Base-by-base conservation (phyloP, 169 alveolate genomes). In the Plasmodium berghei region DNA sequence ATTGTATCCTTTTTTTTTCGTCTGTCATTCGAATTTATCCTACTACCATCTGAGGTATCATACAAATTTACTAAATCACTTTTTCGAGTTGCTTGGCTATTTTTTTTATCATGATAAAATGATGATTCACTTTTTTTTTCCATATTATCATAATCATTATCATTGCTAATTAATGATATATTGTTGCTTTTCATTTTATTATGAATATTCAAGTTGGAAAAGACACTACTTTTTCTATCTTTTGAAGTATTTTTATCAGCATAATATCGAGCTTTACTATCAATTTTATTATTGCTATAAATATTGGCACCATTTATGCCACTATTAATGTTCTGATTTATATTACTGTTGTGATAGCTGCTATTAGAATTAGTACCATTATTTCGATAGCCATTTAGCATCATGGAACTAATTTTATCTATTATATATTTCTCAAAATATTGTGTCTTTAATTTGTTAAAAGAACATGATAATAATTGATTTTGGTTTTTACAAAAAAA, bases 391-490 rank as follows among this genome's bases (percentile, higher is more conserved):
- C 24, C 5, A 55, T 34, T 34, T 24, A 49, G 24, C 42, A 77
- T 24, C 48, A 77, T 20, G 34, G 77, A 42, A 16, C 26, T 49
- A 63, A 77, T 55, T 56, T 63, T 77, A 63, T 63, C 74, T 28
- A 49, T 52, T 26, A 77, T 20, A 77, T 77, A 26, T 45, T 55
- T 69, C 49, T 77, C 89, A 40, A 40, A 64, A 14, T 49, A 77
- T 24, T 77, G 63, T 10, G 49, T 54, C 70, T 52, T 77, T 64
- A 77, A 77, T 58, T 77, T 77, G 63, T 34, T 77, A 14, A 77
- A 46, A 69, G 70, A 48, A 64, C 16, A 77, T 34, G 5, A 49
- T 77, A 77, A 77, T 77, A 77, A 69, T 48, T 69, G 42, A 6
- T 77, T 34, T 45, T 63, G 46, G 56, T 77, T 77, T 49, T 77